phyloP scores from a whole-genome alignment of 139 green algal genomes.

The Marvania coccoides region DNA sequence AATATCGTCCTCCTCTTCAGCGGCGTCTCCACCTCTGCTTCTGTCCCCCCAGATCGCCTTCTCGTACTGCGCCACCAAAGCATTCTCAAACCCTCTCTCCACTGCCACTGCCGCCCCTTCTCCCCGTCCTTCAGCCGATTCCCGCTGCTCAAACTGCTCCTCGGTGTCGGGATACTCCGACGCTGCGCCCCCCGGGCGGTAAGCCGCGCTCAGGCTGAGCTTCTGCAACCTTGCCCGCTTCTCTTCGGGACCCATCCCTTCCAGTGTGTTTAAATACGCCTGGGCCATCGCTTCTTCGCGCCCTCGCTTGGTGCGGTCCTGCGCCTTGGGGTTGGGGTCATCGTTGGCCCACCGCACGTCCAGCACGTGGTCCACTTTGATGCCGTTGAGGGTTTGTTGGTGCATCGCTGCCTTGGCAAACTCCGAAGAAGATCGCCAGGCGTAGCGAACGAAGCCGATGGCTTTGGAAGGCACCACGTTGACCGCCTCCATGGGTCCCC shows the following conservation, averaged over 20 bases:
- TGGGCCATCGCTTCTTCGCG: slow-evolving; percentile 28
- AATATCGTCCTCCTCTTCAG: slow-evolving; percentile 6
- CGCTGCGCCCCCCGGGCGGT: slow-evolving; percentile 4
- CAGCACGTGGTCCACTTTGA: slow-evolving; percentile 41
- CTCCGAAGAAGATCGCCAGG: slow-evolving; percentile 57
- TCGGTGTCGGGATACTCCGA: slow-evolving; percentile 22
- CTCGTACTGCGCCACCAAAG: neutral
- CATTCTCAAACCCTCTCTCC: neutral
- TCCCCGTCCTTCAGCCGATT: neutral
- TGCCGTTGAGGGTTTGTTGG: slow-evolving; percentile 42
- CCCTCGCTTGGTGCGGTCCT: slow-evolving; percentile 37
- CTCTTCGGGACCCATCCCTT: slow-evolving; percentile 1
- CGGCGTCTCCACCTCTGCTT: neutral
- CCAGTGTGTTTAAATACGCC: slow-evolving; percentile 19
- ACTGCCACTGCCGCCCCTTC: neutral
- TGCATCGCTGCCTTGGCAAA: slow-evolving; percentile 79
- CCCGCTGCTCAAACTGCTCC: slow-evolving; percentile 7
- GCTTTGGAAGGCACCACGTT: slow-evolving; percentile 57
- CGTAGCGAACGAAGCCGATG: slow-evolving; percentile 61
- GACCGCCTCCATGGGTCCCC: slow-evolving; percentile 46
- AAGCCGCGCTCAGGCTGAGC: slow-evolving; percentile 11
- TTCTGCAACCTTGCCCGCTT: slow-evolving; percentile 20
- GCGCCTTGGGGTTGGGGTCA: slow-evolving; percentile 62
- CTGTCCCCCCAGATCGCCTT: neutral
- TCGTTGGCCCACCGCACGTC: slow-evolving; percentile 65